Percentiles rank a stretch among this genome's conserved stretches.
Conservation (phyloP, 768 basidiomycete genomes). For the Strobilomyces echinocephalus region DNA sequence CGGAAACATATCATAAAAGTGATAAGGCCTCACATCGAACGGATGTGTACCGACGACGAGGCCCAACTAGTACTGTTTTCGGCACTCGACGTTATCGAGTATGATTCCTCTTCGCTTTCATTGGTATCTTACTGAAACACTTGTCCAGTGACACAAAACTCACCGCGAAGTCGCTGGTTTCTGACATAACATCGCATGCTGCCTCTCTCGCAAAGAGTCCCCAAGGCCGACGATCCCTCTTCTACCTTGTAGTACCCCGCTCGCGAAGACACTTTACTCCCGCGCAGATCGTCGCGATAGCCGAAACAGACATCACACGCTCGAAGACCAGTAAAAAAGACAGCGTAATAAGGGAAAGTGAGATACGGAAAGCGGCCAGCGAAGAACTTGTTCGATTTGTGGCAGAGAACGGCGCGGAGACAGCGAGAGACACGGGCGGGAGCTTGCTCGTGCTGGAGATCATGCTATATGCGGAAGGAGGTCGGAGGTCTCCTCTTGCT, state of each 20-base stretch:
- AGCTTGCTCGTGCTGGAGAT: constrained; percentile 76
- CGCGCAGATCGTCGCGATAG: constrained; percentile 63
- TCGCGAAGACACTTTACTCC: constrained; percentile 86
- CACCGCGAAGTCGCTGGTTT: constrained; percentile 70
- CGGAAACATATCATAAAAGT: constrained; percentile 88
- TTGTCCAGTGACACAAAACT: constrained; percentile 80
- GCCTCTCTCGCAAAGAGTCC: constrained; percentile 53
- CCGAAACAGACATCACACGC: constrained; percentile 66
- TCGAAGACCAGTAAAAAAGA: constrained; percentile 85
- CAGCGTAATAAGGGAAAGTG: constrained; percentile 52
- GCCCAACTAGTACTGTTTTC: constrained; percentile 89
- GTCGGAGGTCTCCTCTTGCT: constrained; percentile 40
- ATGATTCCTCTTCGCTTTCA: constrained; percentile 20
- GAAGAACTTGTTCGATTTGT: constrained; percentile 71
- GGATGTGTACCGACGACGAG: constrained; percentile 85
- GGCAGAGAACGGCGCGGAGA: constrained; percentile 51
- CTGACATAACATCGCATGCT: constrained; percentile 59
- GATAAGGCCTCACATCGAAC: constrained; percentile 83
- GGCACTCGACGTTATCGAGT: constrained; percentile 88
- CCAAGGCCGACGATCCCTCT: constrained; percentile 76
- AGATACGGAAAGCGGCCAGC: constrained; percentile 72
- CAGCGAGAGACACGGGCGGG: constrained; percentile 73
- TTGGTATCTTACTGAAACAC: neutral
- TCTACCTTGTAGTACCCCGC: constrained; percentile 81
- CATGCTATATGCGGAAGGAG: constrained; percentile 81